phyloP scores from a whole-genome alignment of 176 grass and related monocot genomes.

The Saccharum officinarum region DNA sequence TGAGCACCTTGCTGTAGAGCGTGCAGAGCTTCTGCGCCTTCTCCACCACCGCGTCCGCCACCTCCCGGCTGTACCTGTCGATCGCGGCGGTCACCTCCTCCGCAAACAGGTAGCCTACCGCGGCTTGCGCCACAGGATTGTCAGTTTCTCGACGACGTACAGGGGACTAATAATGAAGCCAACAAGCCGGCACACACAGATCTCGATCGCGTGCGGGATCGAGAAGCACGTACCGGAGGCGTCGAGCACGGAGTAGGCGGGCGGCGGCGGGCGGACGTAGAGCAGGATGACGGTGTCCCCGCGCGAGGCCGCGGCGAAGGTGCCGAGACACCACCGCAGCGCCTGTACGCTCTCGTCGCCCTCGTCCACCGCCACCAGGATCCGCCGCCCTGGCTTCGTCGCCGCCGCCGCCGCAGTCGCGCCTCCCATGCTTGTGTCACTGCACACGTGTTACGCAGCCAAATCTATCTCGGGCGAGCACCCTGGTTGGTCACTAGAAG shows the following conservation, averaged over 20 bases:
- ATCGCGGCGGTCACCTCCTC: conserved; percentile 60
- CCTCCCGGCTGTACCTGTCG: conserved; percentile 65
- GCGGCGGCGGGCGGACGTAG: conserved; percentile 53
- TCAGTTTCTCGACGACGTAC: background rate
- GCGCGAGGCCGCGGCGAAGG: conserved; percentile 33
- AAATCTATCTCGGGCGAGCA: background rate
- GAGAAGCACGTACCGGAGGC: conserved; percentile 50
- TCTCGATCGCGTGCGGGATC: background rate
- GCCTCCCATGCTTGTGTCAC: background rate
- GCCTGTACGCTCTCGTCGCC: conserved; percentile 74
- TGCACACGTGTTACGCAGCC: background rate
- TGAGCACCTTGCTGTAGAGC: conserved; percentile 44
- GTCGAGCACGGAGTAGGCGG: conserved; percentile 56
- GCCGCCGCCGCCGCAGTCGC: conserved; percentile 20
- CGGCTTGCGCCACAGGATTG: background rate
- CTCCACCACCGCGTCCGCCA: conserved; percentile 65
- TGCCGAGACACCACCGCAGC: conserved; percentile 71
- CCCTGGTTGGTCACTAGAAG: background rate
- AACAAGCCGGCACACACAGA: background rate
- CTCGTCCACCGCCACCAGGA: conserved; percentile 81
- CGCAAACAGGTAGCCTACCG: conserved; percentile 61
- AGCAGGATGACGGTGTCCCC: conserved; percentile 64
- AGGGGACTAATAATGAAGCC: background rate
- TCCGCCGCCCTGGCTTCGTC: conserved; percentile 29
- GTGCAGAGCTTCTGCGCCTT: conserved; percentile 68